These are phyloP conservation scores for Lobosporangium transversale DNA, from an alignment of 192 early-diverging fungal species.

Conservation along the genomic window DNA sequence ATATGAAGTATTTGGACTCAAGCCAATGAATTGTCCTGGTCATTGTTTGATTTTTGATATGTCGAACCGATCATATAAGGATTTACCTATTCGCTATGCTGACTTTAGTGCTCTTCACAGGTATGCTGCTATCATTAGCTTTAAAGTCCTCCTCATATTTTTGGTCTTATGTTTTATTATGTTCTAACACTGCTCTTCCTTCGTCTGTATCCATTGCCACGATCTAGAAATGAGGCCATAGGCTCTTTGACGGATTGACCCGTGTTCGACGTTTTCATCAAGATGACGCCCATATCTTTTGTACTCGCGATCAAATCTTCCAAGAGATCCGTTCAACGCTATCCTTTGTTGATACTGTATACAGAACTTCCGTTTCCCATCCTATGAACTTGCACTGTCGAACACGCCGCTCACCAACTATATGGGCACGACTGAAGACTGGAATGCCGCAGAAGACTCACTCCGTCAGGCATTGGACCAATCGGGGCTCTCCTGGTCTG, in stretches of 20 bases:
- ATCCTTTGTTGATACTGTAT: constrained; percentile 82
- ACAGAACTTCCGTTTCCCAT: constrained; percentile 81
- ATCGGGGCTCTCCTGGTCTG: constrained; percentile 68
- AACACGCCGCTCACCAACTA: constrained; percentile 79
- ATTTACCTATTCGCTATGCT: constrained; percentile 88
- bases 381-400: constrained; percentile 82
- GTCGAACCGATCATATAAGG: constrained; percentile 82
- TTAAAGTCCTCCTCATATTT: too few relatives aligned
- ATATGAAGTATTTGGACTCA: constrained; percentile 81
- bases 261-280: constrained; percentile 95
- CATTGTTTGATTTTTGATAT: constrained; percentile 93
- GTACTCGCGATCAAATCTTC: constrained; percentile 79
- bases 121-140: too few relatives aligned
- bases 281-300: constrained; percentile 98
- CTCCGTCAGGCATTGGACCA: constrained; percentile 75
- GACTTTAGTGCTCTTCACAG: constrained; percentile 95
- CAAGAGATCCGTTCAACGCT: constrained; percentile 83
- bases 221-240: constrained; percentile 88
- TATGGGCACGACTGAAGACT: constrained; percentile 79
- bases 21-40: constrained; percentile 98
- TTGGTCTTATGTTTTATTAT: too few relatives aligned
- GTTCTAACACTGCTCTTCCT: too few relatives aligned
- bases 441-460: constrained; percentile 81
- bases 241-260: constrained; percentile 89
- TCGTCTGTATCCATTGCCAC: too few relatives aligned